These are phyloP conservation scores for Eucalyptus cloeziana DNA, from an alignment of 345 rosid species.

Conservation along the genomic window DNA sequence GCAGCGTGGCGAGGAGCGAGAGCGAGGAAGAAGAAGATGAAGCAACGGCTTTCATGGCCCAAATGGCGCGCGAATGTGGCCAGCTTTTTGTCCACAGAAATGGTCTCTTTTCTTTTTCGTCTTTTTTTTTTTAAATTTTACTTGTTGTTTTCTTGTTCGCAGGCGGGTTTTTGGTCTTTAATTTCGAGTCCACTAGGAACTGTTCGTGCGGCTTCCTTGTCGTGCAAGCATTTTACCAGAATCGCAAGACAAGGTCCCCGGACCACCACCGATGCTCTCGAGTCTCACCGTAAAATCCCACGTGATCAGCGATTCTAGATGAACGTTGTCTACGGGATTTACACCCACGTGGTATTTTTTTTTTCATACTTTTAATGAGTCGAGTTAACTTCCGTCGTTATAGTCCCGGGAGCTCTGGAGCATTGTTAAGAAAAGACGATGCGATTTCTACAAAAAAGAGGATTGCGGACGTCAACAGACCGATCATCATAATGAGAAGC, in stretches of 20 bases:
- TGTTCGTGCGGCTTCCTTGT: background rate
- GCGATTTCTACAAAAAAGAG: background rate
- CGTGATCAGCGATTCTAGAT: background rate
- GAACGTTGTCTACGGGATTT: background rate
- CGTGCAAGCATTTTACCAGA: background rate
- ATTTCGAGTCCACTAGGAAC: background rate
- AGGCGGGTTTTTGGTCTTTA: background rate
- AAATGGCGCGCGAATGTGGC: slow-evolving; percentile 7
- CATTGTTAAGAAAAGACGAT: background rate
- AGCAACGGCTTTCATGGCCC: background rate
- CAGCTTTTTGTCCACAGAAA: background rate
- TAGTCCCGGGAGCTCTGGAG: background rate
- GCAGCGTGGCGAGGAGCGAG: background rate
- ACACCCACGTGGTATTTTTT: background rate
- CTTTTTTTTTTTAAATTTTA: background rate
- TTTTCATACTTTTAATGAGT: background rate
- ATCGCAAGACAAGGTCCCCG: background rate
- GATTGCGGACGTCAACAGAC: background rate
- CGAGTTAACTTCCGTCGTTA: background rate
- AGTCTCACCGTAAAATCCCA: background rate
- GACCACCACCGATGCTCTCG: background rate
- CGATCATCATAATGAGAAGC: background rate
- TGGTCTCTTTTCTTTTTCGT: background rate
- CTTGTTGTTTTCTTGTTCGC: background rate
- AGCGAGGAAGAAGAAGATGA: background rate